Evolutionary conservation across 805 yeast genomes (phyloP).

Genomic region (Barnettozyma populi): DNA sequence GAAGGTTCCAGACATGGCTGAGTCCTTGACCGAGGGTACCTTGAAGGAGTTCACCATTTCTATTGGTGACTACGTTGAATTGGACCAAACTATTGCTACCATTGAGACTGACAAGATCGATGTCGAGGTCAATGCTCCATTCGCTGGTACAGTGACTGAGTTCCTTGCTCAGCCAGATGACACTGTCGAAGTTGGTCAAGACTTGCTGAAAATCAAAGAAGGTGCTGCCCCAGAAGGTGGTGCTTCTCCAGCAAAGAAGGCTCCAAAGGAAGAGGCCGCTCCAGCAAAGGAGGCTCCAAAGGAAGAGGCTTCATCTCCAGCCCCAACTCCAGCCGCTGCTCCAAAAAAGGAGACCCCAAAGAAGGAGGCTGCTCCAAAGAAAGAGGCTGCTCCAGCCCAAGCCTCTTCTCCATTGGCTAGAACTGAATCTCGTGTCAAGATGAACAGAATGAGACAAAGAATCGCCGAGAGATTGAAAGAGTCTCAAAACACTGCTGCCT

Average conservation of each 20-base stretch:
- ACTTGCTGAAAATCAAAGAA: constrained; percentile 78
- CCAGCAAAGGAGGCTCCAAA: constrained; percentile 4
- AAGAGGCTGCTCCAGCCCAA: constrained; percentile 17
- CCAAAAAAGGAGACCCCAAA: constrained; percentile 23
- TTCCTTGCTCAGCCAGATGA: constrained; percentile 79
- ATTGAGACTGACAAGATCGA: constrained; percentile 98
- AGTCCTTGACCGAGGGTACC: constrained; percentile 96
- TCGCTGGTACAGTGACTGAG: constrained; percentile 84
- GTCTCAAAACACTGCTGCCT: constrained; percentile 98
- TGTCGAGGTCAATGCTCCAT: constrained; percentile 93
- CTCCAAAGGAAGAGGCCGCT: constrained; percentile 12
- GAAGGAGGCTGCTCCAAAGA: constrained; percentile 19
- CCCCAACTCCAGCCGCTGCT: constrained; percentile 23
- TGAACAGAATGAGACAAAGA: constrained; percentile 99
- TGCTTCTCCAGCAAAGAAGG: constrained; percentile 25
- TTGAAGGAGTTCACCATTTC: constrained; percentile 61
- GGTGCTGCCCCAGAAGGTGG: constrained; percentile 61
- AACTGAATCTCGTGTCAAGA: constrained; percentile 86
- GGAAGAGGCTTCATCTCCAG: constrained; percentile 20
- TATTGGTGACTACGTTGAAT: constrained; percentile 83
- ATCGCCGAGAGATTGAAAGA: constrained; percentile 99
- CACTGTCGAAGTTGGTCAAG: constrained; percentile 95
- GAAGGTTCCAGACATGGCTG: constrained; percentile 98
- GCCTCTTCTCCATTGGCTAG: constrained; percentile 59
- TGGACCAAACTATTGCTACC: constrained; percentile 90